phyloP scores from a whole-genome alignment of 139 green algal genomes.

The Chlamydomonas sp. region DNA sequence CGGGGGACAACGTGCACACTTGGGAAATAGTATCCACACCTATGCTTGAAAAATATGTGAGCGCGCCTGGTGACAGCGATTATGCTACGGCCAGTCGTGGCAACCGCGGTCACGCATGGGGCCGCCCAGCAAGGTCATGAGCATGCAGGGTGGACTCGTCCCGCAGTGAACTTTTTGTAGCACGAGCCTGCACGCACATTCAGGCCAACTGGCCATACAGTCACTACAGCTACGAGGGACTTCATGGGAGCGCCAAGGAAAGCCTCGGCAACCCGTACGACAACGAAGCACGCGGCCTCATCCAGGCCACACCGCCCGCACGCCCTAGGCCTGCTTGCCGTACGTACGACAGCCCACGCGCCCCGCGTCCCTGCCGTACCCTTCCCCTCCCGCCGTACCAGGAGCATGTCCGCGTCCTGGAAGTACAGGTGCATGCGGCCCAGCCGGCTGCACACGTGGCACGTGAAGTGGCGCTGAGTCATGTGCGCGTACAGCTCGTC shows the following conservation, averaged over 20 bases:
- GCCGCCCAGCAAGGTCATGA: background rate
- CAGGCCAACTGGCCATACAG: too few species aligned
- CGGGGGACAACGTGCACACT: background rate
- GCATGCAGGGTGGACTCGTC: background rate
- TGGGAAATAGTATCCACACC: background rate
- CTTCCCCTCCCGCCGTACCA: constrained; percentile 16
- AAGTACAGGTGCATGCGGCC: constrained; percentile 38
- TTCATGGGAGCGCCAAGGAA: background rate
- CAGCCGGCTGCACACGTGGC: constrained; percentile 69
- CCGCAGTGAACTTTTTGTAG: too few species aligned
- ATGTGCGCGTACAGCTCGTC: constrained; percentile 68
- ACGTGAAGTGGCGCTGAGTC: constrained; percentile 67
- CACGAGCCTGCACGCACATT: too few species aligned
- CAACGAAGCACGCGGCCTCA: background rate
- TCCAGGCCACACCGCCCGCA: background rate
- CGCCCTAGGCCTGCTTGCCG: background rate
- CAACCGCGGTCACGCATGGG: too few species aligned
- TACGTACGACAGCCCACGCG: background rate
- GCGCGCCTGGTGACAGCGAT: background rate
- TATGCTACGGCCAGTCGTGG: background rate
- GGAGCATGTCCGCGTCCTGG: constrained; percentile 26
- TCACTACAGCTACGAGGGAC: background rate
- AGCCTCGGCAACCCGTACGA: background rate
- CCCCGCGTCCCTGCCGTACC: background rate
- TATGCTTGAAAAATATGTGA: background rate